These are phyloP conservation scores for Plasmodium blacklocki DNA, from an alignment of 169 alveolate genomes.

Conservation along the genomic window DNA sequence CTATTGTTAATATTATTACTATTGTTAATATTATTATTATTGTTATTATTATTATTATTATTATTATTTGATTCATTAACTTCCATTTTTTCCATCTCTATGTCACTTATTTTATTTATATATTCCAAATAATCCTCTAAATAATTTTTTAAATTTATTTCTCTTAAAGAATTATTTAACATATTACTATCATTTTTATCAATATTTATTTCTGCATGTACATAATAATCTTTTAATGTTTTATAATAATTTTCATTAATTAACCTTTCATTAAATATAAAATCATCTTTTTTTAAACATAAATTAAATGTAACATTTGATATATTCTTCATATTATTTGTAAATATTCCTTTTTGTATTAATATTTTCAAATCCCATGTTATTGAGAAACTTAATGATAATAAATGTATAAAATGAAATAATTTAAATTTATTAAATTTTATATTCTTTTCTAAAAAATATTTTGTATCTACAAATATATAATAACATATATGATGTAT, in stretches of 20 bases:
- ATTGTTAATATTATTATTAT: background rate
- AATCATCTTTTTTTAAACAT: conserved; percentile 60
- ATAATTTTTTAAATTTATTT: conserved; percentile 55
- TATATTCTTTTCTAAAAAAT: conserved; percentile 50
- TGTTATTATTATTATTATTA: background rate
- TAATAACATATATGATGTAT: conserved; percentile 75
- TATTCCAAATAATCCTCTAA: conserved; percentile 32
- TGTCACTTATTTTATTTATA: conserved; percentile 13
- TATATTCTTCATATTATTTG: conserved; percentile 54
- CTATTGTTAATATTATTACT: background rate
- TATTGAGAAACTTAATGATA: conserved; percentile 55
- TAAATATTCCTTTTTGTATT: conserved; percentile 66
- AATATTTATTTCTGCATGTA: background rate
- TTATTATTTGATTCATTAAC: background rate
- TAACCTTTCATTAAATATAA: conserved; percentile 20
- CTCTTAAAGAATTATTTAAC: conserved; percentile 9
- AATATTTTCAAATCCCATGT: conserved; percentile 69
- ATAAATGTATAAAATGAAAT: conserved; percentile 72
- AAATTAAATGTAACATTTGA: conserved; percentile 29
- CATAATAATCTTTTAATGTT: conserved; percentile 37
- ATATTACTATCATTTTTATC: background rate
- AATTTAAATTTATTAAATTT: conserved; percentile 66
- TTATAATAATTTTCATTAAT: conserved; percentile 35
- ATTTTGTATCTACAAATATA: conserved; percentile 66
- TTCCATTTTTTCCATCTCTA: conserved; percentile 13